Evolutionary conservation across 805 yeast species (phyloP).

Genomic region (Candida ulmi): DNA sequence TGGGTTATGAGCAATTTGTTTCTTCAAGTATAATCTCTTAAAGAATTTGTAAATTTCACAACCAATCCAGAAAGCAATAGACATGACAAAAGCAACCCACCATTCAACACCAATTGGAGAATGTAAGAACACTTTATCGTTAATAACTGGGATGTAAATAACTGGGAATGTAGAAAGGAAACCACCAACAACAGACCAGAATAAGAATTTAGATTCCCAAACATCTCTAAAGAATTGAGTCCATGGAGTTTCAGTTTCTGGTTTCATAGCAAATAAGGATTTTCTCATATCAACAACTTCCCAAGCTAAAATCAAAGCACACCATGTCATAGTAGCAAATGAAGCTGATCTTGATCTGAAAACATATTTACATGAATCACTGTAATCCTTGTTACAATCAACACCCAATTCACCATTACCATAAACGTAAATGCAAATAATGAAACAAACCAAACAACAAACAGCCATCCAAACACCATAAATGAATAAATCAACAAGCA

Average conservation of each 20-base stretch:
- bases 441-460: slow-evolving; percentile 62
- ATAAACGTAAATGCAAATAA: slow-evolving; percentile 58
- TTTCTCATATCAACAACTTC: slow-evolving; percentile 70
- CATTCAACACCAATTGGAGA: slow-evolving; percentile 70
- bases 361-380: slow-evolving; percentile 50
- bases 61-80: slow-evolving; percentile 50
- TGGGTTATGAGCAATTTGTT: slow-evolving; percentile 44
- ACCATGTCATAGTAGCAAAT: slow-evolving; percentile 82
- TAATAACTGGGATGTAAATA: slow-evolving; percentile 84
- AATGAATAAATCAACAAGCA: slow-evolving; percentile 60
- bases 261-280: slow-evolving; percentile 68
- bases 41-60: slow-evolving; percentile 63
- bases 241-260: slow-evolving; percentile 54
- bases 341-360: slow-evolving; percentile 73
- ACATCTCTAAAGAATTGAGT: slow-evolving; percentile 58
- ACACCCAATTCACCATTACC: slow-evolving; percentile 63
- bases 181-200: slow-evolving; percentile 76
- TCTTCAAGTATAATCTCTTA: slow-evolving; percentile 52
- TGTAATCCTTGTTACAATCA: slow-evolving; percentile 51
- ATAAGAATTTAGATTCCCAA: slow-evolving; percentile 70
- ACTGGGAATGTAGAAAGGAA: slow-evolving; percentile 72
- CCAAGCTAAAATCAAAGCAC: slow-evolving; percentile 78
- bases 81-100: slow-evolving; percentile 65
- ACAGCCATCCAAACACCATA: slow-evolving; percentile 75
- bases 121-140: slow-evolving; percentile 69